Evolutionary conservation across 345 rosid genomes (phyloP).

Genomic region (Dovyalis caffra): DNA sequence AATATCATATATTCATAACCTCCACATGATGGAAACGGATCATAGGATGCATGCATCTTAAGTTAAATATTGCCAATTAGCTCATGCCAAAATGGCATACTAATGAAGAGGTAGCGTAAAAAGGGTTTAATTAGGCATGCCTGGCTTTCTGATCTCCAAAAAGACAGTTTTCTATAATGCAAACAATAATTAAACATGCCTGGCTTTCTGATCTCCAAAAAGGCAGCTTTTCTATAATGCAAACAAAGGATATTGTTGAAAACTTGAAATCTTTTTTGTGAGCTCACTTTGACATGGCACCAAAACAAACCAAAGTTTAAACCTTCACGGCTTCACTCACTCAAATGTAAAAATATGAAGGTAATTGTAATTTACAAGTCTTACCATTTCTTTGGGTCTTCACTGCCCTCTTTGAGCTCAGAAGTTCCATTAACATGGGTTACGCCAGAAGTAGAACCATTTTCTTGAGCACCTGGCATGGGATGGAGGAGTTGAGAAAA

Average conservation of each 20-base stretch:
- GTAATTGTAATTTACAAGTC: slow-evolving; percentile 8
- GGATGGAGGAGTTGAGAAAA: slow-evolving; percentile 62
- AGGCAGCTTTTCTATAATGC: not conserved
- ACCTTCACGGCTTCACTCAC: not conserved
- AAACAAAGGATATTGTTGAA: not conserved
- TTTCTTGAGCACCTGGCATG: slow-evolving; percentile 47
- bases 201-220: not conserved
- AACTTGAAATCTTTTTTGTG: not conserved
- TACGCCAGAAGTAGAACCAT: slow-evolving; percentile 28
- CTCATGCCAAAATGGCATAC: not conserved
- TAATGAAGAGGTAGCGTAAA: too few relatives aligned
- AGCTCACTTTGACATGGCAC: not conserved
- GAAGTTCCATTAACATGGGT: slow-evolving; percentile 33
- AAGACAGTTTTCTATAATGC: not conserved
- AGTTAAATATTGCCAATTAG: not conserved
- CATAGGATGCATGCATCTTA: not conserved
- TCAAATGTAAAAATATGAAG: not conserved
- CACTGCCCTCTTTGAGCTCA: slow-evolving; percentile 28
- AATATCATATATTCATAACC: not conserved
- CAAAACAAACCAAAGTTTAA: not conserved
- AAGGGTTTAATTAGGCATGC: not conserved
- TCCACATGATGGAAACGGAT: not conserved
- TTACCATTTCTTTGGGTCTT: slow-evolving; percentile 48
- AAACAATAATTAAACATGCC: too few relatives aligned
- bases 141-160: not conserved